Percentiles rank a stretch among this genome's conserved stretches.
Conservation (phyloP, 805 yeast species). For the Sugiyamaella lignohabitans region DNA sequence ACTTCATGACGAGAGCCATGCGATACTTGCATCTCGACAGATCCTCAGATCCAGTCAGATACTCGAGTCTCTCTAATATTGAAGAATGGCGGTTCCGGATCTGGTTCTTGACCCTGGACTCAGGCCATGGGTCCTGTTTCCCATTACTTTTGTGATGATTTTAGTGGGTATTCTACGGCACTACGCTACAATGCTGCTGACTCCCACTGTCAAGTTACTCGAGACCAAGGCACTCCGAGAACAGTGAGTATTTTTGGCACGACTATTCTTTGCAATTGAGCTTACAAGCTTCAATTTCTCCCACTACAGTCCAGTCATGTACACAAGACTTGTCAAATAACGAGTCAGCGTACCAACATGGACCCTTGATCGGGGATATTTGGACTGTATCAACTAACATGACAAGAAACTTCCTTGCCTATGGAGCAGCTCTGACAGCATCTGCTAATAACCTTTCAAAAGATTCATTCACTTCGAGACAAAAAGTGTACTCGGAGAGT, state of each 20-base stretch:
- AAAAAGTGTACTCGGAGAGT: conserved; percentile 40
- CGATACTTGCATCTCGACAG: too few relatives aligned
- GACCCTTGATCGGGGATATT: too few relatives aligned
- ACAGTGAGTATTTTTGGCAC: conserved; percentile 27
- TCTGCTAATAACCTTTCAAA: conserved; percentile 49
- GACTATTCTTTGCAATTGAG: not conserved
- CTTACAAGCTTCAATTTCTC: conserved; percentile 10
- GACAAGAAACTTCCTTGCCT: conserved; percentile 46
- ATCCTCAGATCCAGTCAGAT: too few relatives aligned
- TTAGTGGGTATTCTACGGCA: conserved; percentile 75
- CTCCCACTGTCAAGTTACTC: conserved; percentile 44
- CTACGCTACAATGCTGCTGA: conserved; percentile 52
- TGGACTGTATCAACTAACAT: not conserved
- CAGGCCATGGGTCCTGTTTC: conserved; percentile 84
- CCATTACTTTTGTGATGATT: conserved; percentile 86
- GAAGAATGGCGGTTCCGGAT: conserved; percentile 37
- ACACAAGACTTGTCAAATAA: too few relatives aligned
- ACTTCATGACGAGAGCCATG: too few relatives aligned
- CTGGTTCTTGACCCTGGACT: conserved; percentile 71
- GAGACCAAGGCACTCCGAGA: conserved; percentile 50
- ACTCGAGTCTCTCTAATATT: too few relatives aligned
- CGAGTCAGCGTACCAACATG: too few relatives aligned
- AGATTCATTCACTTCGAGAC: conserved; percentile 49
- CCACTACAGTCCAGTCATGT: too few relatives aligned
- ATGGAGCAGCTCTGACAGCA: conserved; percentile 50